Percentiles rank a stretch among this genome's conserved stretches.
Evolutionary conservation across 805 yeast species (phyloP).

Genomic region (Yamadazyma endophytica): DNA sequence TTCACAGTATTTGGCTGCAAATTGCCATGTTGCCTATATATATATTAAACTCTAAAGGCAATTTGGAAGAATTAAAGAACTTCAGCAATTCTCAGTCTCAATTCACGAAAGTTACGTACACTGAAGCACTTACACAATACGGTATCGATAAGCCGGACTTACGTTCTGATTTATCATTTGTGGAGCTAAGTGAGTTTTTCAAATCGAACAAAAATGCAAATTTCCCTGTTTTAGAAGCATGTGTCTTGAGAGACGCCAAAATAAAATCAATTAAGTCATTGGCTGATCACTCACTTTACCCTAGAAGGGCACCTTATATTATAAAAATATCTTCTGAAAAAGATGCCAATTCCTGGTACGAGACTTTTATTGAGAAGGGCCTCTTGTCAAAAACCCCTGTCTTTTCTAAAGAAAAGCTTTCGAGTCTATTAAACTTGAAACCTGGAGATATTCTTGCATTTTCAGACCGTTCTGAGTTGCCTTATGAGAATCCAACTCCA

Average conservation of each 20-base stretch:
- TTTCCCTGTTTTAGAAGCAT: conserved; percentile 72
- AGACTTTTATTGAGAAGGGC: conserved; percentile 27
- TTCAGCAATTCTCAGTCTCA: conserved; percentile 11
- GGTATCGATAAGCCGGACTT: conserved; percentile 97
- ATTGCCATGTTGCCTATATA: conserved; percentile 39
- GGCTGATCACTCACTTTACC: conserved; percentile 42
- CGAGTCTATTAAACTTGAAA: conserved; percentile 34
- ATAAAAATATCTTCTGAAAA: conserved; percentile 44
- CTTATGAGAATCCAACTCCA: conserved; percentile 95
- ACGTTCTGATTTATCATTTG: conserved; percentile 54
- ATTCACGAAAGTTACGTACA: conserved; percentile 51
- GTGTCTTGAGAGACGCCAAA: conserved; percentile 55
- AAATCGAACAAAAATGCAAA: conserved; percentile 23
- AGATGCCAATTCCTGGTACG: conserved; percentile 43
- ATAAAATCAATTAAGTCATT: conserved; percentile 35
- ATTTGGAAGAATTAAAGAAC: conserved; percentile 16
- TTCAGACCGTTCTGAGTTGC: conserved; percentile 61
- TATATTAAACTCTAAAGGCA: conserved; percentile 25
- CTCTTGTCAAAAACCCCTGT: conserved; percentile 13
- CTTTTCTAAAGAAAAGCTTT: conserved; percentile 15
- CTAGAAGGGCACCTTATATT: conserved; percentile 55
- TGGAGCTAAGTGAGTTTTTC: conserved; percentile 42
- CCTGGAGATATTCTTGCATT: conserved; percentile 76
- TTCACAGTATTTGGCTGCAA: conserved; percentile 52
- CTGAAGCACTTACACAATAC: conserved; percentile 63